These are phyloP conservation scores for Colletotrichum tofieldiae DNA, from an alignment of 2,329 filamentous ascomycete species.

Conservation along the genomic window DNA sequence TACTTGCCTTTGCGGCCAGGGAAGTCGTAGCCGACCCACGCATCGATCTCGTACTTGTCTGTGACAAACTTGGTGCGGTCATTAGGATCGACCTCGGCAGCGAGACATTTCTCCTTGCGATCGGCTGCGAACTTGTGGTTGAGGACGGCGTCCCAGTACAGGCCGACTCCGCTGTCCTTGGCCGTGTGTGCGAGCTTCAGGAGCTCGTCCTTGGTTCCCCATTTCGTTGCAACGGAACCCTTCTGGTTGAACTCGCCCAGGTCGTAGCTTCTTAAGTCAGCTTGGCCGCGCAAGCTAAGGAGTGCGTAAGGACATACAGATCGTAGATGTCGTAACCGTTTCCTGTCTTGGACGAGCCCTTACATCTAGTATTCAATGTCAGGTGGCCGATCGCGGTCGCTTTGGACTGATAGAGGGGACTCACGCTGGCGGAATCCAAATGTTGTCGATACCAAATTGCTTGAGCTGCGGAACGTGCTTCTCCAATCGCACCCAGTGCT, in stretches of 20 bases:
- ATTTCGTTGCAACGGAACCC: constrained; percentile 75
- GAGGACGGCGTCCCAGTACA: constrained; percentile 82
- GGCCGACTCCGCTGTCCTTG: constrained; percentile 69
- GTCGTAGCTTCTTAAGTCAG: constrained; percentile 60
- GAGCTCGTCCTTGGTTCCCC: constrained; percentile 77
- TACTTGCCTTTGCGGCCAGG: constrained; percentile 74
- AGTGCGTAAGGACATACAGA: constrained; percentile 56
- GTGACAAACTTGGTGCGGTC: constrained; percentile 72
- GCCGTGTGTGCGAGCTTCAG: constrained; percentile 67
- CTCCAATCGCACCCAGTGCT: constrained; percentile 75
- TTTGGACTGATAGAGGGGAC: neutral
- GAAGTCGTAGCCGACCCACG: constrained; percentile 81
- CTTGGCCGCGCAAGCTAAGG: neutral
- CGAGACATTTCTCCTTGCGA: constrained; percentile 73
- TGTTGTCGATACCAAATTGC: constrained; percentile 73
- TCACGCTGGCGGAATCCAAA: constrained; percentile 78
- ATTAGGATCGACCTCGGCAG: constrained; percentile 74
- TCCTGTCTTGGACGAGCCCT: constrained; percentile 73
- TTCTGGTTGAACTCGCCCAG: constrained; percentile 84
- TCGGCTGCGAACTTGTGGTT: constrained; percentile 85
- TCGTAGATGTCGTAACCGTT: constrained; percentile 83
- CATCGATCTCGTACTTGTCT: constrained; percentile 75
- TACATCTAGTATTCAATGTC: constrained; percentile 62
- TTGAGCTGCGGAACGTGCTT: constrained; percentile 71
- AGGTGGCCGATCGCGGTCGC: neutral